Conservation (phyloP, 73 alveolate genomes). For the Tetrahymena elliotti region DNA sequence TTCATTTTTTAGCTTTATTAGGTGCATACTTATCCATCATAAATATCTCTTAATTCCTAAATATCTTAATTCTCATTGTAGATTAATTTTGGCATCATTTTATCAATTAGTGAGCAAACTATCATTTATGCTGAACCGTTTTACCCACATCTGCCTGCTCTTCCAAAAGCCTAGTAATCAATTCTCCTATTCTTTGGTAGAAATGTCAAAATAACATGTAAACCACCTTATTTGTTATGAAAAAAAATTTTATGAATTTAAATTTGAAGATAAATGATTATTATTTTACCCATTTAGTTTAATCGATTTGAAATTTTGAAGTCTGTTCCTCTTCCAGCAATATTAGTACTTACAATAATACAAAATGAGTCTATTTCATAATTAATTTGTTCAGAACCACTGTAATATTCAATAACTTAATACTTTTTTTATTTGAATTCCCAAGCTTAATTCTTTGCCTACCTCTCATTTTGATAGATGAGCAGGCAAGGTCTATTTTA, state of each 20-base stretch:
- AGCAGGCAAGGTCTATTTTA: background rate
- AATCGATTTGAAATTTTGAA: background rate
- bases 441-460: background rate
- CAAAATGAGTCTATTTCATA: background rate
- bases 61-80: background rate
- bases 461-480: background rate
- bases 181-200: background rate
- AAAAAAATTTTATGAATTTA: background rate
- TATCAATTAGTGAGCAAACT: background rate
- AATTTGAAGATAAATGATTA: background rate
- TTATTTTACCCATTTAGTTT: background rate
- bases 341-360: background rate
- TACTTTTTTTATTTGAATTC: background rate
- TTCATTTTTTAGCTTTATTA: background rate
- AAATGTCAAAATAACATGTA: conserved; percentile 1
- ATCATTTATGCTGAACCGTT: conserved; percentile 1
- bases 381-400: background rate
- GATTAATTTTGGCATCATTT: background rate
- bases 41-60: background rate
- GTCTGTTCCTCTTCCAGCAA: background rate
- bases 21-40: background rate
- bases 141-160: conserved; percentile 12
- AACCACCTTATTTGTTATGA: background rate
- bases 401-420: background rate
- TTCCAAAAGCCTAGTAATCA: conserved; percentile 7